phyloP scores from a whole-genome alignment of 352 stramenopile species.

The Pythium apleroticum region DNA sequence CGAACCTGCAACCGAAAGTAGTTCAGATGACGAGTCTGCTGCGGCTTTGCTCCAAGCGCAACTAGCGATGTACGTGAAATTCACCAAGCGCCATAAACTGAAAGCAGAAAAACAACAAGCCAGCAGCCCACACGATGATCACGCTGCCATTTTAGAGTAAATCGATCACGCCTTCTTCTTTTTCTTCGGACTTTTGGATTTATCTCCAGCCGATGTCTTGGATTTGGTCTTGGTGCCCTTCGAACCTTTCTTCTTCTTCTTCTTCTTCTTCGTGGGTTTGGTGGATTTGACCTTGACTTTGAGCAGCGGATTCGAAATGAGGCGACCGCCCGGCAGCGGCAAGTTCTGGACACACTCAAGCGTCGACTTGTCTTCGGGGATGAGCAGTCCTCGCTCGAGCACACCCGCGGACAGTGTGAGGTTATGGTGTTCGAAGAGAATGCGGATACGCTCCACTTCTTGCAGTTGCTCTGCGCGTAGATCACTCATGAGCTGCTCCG shows the following conservation, averaged over 20 bases:
- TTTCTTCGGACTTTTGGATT: conserved; percentile 19
- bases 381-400: conserved; percentile 56
- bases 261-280: conserved; percentile 42
- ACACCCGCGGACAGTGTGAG: conserved; percentile 36
- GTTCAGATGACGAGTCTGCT: background rate
- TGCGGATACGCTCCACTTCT: conserved; percentile 66
- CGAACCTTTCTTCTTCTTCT: conserved; percentile 37
- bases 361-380: conserved; percentile 54
- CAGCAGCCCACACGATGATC: background rate
- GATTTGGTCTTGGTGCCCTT: conserved; percentile 43
- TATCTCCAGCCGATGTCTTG: conserved; percentile 23
- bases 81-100: conserved; percentile 10
- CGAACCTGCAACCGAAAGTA: too few relatives aligned
- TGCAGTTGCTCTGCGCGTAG: conserved; percentile 51
- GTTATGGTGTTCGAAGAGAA: conserved; percentile 54
- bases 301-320: conserved; percentile 50
- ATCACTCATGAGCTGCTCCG: conserved; percentile 37
- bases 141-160: background rate
- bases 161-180: conserved; percentile 16
- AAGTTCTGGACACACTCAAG: conserved; percentile 55
- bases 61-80: conserved; percentile 33
- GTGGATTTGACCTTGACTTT: conserved; percentile 35
- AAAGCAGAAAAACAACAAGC: background rate
- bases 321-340: conserved; percentile 42
- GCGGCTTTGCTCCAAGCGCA: conserved; percentile 23